Base-by-base conservation (phyloP, 2,329 filamentous ascomycete species). In the Colletotrichum spaethianum region DNA sequence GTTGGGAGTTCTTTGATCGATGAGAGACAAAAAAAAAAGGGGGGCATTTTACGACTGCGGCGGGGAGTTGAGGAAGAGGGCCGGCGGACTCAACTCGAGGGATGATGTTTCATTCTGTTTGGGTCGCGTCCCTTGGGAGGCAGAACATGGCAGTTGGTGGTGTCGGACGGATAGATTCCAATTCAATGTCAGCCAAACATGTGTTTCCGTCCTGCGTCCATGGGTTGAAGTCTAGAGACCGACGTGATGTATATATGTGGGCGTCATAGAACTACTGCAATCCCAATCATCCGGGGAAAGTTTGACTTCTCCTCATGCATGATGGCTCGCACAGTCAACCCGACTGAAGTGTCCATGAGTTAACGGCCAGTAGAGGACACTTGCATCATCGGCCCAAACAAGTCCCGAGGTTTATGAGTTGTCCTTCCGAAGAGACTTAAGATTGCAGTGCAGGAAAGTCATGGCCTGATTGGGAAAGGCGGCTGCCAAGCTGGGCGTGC, bases 1-100 rank as follows among this genome's bases (percentile, higher is more conserved):
- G 70, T 57, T 67, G 60, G 66, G 70, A 71, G 55, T 62, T 63
- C 60, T 67, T 33, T 73, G 61, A 26, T 73, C 55, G 55, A 56
- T 61, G 55, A 73, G 67, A 66, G 66, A 66, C 33, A 31, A 26
- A 67, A 73, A 66, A 53, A 36, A 36, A 36, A n/a, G n/a, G 33
- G 33, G 55, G 61, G 20, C 31, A 28, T 67, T 73, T 38, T 50
- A 20, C 42, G 44, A 48, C 61, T 66, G 69, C 28, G 66, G 55
- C 46, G 61, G 60, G 53, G 61, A 68, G 56, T 56, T 56, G 63
- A 55, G 62, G 52, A 50, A 53, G 53, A 63, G 33, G 18, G 26
- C 26, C 28, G 18, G 8, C 40, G 56, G 40, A 31, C 28, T 59
- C 42, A 28, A 31, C 28, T 59, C 42, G 56, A 60, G 18, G 38